Conservation (phyloP, 2,329 filamentous ascomycete genomes). For the Talaromyces sp. region DNA sequence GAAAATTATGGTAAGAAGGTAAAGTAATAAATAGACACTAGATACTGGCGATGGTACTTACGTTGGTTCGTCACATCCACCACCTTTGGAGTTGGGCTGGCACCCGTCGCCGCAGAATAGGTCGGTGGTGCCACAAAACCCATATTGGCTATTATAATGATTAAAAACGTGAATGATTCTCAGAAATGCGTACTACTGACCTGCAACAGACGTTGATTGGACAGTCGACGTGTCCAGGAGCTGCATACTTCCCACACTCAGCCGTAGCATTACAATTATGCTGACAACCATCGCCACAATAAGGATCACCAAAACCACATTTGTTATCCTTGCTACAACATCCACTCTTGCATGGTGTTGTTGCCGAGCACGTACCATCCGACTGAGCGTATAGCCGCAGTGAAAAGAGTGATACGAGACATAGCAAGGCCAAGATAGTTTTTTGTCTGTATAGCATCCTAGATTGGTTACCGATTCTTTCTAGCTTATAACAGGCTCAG, state of each 20-base stretch:
- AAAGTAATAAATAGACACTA: constrained; percentile 20
- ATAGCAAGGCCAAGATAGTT: background rate
- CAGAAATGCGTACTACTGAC: background rate
- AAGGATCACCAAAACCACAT: constrained; percentile 4
- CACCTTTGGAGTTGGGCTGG: constrained; percentile 1
- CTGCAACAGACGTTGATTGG: constrained; percentile 9
- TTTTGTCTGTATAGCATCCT: background rate
- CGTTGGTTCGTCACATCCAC: background rate
- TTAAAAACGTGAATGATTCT: background rate
- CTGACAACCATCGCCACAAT: constrained; percentile 2
- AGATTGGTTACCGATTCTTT: background rate
- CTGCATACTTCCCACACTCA: constrained; percentile 17
- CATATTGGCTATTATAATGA: background rate
- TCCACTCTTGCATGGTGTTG: background rate
- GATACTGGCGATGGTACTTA: background rate
- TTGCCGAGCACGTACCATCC: background rate
- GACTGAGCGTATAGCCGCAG: background rate
- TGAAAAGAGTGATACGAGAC: background rate
- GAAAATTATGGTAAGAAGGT: constrained; percentile 7
- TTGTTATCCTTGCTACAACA: background rate
- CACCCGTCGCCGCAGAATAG: constrained; percentile 9
- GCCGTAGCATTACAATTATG: constrained; percentile 18
- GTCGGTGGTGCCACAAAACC: constrained; percentile 7
- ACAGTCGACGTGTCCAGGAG: constrained; percentile 3
- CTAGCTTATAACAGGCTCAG: background rate